Conservation (phyloP, 2,329 filamentous ascomycete genomes). For the Nectriaceae sp. region DNA sequence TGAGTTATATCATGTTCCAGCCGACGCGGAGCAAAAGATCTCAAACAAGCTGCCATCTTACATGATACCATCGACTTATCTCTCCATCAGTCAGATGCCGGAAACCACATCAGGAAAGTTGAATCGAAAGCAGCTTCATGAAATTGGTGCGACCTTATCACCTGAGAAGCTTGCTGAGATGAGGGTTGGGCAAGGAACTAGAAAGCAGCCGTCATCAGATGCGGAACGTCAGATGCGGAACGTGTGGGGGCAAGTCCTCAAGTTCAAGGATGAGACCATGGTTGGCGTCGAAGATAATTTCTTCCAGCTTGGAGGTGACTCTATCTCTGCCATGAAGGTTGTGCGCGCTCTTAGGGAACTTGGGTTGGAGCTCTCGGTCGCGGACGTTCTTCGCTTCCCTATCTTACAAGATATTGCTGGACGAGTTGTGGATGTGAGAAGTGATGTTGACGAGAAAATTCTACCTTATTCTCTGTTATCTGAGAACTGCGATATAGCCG, state of each 20-base stretch:
- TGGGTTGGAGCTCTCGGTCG: neutral
- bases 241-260: neutral
- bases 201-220: neutral
- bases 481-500: too few relatives aligned
- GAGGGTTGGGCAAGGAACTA: conserved; percentile 1
- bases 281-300: neutral
- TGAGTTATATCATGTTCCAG: too few relatives aligned
- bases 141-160: conserved; percentile 1
- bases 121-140: neutral
- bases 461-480: neutral
- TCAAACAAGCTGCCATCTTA: conserved; percentile 1
- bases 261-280: neutral
- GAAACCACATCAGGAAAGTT: conserved; percentile 1
- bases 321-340: neutral
- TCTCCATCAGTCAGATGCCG: neutral
- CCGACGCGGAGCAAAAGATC: neutral
- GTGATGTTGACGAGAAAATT: neutral
- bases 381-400: neutral
- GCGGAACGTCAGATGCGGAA: neutral
- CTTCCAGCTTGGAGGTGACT: neutral
- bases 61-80: conserved; percentile 3
- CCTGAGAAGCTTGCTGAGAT: neutral
- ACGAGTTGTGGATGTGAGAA: neutral
- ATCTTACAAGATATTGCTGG: neutral
- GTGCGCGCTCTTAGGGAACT: too few relatives aligned